Percentiles rank a stretch among this genome's conserved stretches.
Conservation (phyloP, 1,284 basidiomycete genomes). For the Melanopsichium pennsylvanicum region DNA sequence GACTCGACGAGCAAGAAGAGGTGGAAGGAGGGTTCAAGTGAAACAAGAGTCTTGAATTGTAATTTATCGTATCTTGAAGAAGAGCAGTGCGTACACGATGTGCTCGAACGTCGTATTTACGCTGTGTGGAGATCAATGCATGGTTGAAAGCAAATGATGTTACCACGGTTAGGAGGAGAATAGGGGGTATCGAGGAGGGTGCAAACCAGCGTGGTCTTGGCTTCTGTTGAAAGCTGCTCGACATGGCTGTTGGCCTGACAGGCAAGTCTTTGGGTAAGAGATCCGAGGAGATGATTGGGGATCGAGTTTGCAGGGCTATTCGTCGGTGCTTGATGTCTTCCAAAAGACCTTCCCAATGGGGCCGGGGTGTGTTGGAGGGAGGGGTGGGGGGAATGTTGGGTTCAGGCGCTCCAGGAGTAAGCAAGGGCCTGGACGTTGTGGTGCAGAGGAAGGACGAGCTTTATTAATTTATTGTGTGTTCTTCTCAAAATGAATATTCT, state of each 20-base stretch:
- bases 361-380: too few species aligned
- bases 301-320: too few species aligned
- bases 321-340: neutral
- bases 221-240: neutral
- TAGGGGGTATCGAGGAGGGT: conserved; percentile 21
- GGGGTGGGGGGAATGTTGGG: too few species aligned
- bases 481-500: too few species aligned
- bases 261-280: neutral
- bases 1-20: neutral
- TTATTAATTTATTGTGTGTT: too few species aligned
- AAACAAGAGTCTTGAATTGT: conserved; percentile 9
- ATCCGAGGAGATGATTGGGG: neutral
- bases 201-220: conserved; percentile 19
- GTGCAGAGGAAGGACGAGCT: too few species aligned
- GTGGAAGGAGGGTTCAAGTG: conserved; percentile 11
- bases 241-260: neutral
- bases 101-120: conserved; percentile 8
- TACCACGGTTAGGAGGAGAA: conserved; percentile 33
- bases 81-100: conserved; percentile 19
- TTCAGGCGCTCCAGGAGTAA: too few species aligned
- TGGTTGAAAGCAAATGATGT: conserved; percentile 48
- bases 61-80: conserved; percentile 22
- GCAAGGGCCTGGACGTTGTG: too few species aligned
- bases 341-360: too few species aligned
- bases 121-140: conserved; percentile 28